phyloP scores from a whole-genome alignment of 129 eudicot species.

The Pittosporum tobira region DNA sequence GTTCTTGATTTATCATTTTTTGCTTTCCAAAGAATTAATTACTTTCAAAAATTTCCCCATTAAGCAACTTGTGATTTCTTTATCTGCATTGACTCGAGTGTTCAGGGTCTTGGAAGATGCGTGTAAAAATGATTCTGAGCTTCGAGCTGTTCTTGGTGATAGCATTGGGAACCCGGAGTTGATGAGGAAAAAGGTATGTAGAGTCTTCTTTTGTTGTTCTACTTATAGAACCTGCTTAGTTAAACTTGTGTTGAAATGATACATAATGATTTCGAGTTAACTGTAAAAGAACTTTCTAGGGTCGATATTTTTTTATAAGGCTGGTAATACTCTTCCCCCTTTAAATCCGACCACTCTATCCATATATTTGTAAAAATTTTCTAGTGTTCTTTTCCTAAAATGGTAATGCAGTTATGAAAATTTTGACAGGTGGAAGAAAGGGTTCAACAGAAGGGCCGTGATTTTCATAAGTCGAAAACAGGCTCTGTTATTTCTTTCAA shows the following conservation, averaged over 20 bases:
- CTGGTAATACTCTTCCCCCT: not conserved
- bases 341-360: constrained; percentile 1
- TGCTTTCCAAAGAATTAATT: not conserved
- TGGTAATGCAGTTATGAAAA: constrained; percentile 8
- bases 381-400: not conserved
- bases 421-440: constrained; percentile 76
- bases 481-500: constrained; percentile 88
- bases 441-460: constrained; percentile 60
- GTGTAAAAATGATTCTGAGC: constrained; percentile 63
- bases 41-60: not conserved
- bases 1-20: constrained; percentile 1
- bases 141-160: constrained; percentile 86
- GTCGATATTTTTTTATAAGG: not conserved
- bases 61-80: not conserved
- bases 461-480: constrained; percentile 74
- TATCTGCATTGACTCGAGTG: constrained; percentile 4
- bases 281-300: not conserved
- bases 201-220: not conserved
- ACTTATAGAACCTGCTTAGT: not conserved
- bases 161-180: constrained; percentile 87
- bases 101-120: constrained; percentile 92
- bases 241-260: not conserved
- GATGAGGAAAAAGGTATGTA: constrained; percentile 65
- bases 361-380: no score
- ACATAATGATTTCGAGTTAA: not conserved